Percentiles rank a stretch among this genome's conserved stretches.
Conservation (phyloP, 805 yeast genomes). For the Millerago galiae region DNA sequence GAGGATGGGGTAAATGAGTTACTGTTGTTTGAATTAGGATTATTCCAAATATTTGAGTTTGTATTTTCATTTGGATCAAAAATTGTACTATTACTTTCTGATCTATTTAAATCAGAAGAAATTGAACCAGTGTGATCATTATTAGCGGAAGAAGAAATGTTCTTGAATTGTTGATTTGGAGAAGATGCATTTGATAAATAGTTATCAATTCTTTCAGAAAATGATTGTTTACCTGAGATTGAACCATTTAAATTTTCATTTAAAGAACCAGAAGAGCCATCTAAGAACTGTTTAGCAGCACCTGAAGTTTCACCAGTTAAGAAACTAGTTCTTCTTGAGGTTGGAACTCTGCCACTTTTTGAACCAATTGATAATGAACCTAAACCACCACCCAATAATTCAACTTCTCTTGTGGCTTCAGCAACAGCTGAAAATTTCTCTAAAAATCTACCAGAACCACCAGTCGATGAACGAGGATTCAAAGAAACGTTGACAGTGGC, state of each 20-base stretch:
- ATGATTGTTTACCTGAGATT: constrained; percentile 18
- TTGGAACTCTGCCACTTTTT: constrained; percentile 28
- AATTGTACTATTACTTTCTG: constrained; percentile 30
- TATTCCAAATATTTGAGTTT: constrained; percentile 40
- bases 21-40: not conserved
- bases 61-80: constrained; percentile 24
- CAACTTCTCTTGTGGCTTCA: constrained; percentile 64
- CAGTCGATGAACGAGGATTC: constrained; percentile 18
- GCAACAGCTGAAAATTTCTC: constrained; percentile 61
- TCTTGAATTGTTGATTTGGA: constrained; percentile 36
- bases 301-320: constrained; percentile 29
- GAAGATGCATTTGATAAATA: constrained; percentile 38
- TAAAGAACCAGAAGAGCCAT: constrained; percentile 23
- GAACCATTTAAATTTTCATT: constrained; percentile 24
- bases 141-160: constrained; percentile 3
- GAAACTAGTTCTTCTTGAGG: constrained; percentile 50
- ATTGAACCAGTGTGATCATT: constrained; percentile 18
- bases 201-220: constrained; percentile 54
- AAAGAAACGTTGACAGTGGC: constrained; percentile 52
- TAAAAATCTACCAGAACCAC: constrained; percentile 39
- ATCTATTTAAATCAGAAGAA: constrained; percentile 23
- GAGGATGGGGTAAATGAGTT: constrained; percentile 15
- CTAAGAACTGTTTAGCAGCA: constrained; percentile 18
- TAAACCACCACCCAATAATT: constrained; percentile 38
- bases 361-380: constrained; percentile 31